A percentile compares a stretch with the other conserved stretches of the same genome.
Evolutionary conservation across 108 stramenopile genomes (phyloP).

Genomic region (Parietichytrium sp.): DNA sequence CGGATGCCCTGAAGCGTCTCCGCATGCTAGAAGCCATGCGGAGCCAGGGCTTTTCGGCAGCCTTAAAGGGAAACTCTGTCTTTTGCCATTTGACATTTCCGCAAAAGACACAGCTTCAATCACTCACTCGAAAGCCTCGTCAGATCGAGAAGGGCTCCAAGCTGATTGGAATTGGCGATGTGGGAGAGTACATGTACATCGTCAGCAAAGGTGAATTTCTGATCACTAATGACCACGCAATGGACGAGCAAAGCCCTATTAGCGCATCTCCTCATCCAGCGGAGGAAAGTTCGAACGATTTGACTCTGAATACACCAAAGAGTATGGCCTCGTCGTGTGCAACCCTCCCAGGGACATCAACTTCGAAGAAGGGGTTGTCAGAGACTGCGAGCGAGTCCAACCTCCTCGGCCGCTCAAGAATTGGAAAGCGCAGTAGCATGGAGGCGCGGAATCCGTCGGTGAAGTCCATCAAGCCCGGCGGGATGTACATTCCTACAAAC

Average conservation of each 20-base stretch:
- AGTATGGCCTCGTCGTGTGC: no score
- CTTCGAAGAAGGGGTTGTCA: background rate
- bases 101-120: slow-evolving; percentile 21
- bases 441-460: no score
- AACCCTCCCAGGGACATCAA: background rate
- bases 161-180: background rate
- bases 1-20: background rate
- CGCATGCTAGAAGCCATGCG: background rate
- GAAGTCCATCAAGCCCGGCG: no score
- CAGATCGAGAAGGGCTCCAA: background rate
- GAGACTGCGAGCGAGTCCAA: background rate
- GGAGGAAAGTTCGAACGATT: no score
- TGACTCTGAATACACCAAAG: no score
- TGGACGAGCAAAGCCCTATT: background rate
- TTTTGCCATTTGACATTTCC: slow-evolving; percentile 14
- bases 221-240: background rate
- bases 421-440: no score
- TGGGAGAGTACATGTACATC: background rate
- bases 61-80: slow-evolving; percentile 23
- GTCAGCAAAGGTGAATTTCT: background rate
- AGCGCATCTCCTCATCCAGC: no score
- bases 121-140: background rate
- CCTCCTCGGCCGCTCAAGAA: no score
- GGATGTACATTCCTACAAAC: background rate
- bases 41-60: slow-evolving; percentile 17